Evolutionary conservation across 805 yeast species (phyloP).

Genomic region (Barnettozyma californica): DNA sequence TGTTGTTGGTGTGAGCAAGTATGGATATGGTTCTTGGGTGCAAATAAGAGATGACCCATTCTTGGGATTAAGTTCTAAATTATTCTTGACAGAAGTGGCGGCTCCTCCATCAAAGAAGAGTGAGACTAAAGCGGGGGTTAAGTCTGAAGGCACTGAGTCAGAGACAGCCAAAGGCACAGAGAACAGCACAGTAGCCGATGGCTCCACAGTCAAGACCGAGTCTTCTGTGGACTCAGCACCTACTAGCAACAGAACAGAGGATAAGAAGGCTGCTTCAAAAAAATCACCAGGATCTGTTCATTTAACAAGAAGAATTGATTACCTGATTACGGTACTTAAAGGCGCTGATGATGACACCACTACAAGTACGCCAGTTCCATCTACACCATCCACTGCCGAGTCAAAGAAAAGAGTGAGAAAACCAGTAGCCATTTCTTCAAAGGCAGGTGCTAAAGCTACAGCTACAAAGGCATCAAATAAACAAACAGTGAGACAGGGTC

Average conservation of each 20-base stretch:
- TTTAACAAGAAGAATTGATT: slow-evolving; percentile 86
- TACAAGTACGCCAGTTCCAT: slow-evolving; percentile 25
- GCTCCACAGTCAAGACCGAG: slow-evolving; percentile 9
- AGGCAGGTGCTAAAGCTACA: slow-evolving; percentile 10
- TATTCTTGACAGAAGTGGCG: slow-evolving; percentile 56
- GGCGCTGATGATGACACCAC: slow-evolving; percentile 44
- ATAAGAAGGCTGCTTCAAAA: slow-evolving; percentile 32
- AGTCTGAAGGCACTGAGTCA: slow-evolving; percentile 3
- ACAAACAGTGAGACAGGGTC: slow-evolving; percentile 6
- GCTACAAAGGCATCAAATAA: slow-evolving; percentile 10
- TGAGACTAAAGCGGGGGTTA: slow-evolving; percentile 6
- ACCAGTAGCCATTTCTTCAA: slow-evolving; percentile 21
- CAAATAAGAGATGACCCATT: slow-evolving; percentile 95
- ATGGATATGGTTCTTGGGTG: slow-evolving; percentile 95
- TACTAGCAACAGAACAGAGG: slow-evolving; percentile 10
- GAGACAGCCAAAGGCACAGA: slow-evolving; percentile 1
- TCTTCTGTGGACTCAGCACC: not conserved
- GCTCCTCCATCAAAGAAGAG: slow-evolving; percentile 27
- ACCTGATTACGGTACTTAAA: slow-evolving; percentile 62
- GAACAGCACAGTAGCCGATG: slow-evolving; percentile 8
- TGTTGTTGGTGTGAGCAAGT: slow-evolving; percentile 80
- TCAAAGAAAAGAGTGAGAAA: slow-evolving; percentile 25
- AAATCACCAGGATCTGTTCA: slow-evolving; percentile 91
- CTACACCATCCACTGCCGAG: slow-evolving; percentile 24
- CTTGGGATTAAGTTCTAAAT: slow-evolving; percentile 76